Evolutionary conservation across 352 stramenopile species (phyloP).

Genomic region (Globisporangium okanoganense): DNA sequence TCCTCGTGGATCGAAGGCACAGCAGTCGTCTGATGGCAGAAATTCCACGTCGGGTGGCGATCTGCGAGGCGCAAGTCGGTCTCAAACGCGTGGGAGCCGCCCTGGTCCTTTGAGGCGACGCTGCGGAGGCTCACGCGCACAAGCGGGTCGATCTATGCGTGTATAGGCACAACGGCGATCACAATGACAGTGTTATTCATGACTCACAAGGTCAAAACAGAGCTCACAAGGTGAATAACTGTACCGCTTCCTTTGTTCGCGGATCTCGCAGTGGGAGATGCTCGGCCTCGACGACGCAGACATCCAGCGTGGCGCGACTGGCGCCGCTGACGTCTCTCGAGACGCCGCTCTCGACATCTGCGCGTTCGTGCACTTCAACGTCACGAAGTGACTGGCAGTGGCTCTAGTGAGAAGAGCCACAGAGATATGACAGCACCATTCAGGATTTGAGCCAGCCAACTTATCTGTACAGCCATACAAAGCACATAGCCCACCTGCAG

Average conservation of each 20-base stretch:
- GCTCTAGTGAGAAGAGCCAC: conserved; percentile 16
- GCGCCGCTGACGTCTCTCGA: conserved; percentile 19
- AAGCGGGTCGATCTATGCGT: conserved; percentile 47
- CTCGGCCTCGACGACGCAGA: conserved; percentile 39
- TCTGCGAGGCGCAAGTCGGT: conserved; percentile 44
- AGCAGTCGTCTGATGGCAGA: conserved; percentile 21
- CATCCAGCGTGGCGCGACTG: conserved; percentile 36
- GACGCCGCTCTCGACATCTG: conserved; percentile 26
- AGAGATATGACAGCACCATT: not conserved
- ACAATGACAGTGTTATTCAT: not conserved
- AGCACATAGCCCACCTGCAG: conserved; percentile 26
- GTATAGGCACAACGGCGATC: not conserved
- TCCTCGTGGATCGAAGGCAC: conserved; percentile 41
- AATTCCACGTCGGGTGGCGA: conserved; percentile 42
- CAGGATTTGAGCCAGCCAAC: not conserved
- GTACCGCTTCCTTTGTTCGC: conserved; percentile 37
- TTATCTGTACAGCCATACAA: not conserved
- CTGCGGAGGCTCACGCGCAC: conserved; percentile 39
- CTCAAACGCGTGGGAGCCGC: conserved; percentile 11
- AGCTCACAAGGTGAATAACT: not conserved
- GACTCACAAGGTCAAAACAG: not conserved
- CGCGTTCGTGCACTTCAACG: conserved; percentile 21
- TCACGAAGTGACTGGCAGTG: conserved; percentile 20
- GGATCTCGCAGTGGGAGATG: conserved; percentile 50
- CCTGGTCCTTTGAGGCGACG: not conserved